Base-by-base conservation (phyloP, 345 rosid genomes). In the Heritiera littoralis region DNA sequence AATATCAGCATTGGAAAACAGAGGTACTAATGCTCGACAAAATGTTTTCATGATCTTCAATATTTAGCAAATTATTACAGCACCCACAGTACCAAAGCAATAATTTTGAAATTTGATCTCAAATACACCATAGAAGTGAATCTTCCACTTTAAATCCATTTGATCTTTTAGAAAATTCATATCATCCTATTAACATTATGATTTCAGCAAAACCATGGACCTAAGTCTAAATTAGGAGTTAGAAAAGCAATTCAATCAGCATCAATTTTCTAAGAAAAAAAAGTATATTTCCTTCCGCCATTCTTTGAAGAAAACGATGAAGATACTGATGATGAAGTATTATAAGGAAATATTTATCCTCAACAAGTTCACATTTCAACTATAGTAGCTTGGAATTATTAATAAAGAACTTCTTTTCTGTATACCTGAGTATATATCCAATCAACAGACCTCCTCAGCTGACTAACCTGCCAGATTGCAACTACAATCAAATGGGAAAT, bases 341-440 rank as follows among this genome's bases (percentile, higher is more conserved):
- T 35, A 28, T 15, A 65, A 65, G 45, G 23, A 49, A 30, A 71
- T 13, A 49, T 28, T 49, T 30, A 8, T 43, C 14, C 40, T 71
- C 45, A 8, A 51, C 10, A 51, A 49, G 54, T n/a, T 15, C 73
- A 10, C 0, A 67, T 12, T 23, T 70, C 58, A 68, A 43, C 54
- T 68, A 68, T 23, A 68, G 18, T 68, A 43, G 13, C 14, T 46
- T 4, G 18, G 75, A 51, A 72, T 38, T n/a, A 72, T 41, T 0
- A 28, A 11, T 48, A 54, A 54, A 72, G 30, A 72, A 52, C 45
- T 12, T 55, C 20, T 52, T 63, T 43, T 51, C 64, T 75, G 60
- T 81, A 78, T 85, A 93, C 98, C 97, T 90, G 97, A 51, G 85
- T 41, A 84, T 84, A 91, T 76, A 92, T 82, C 97, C 91, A 93